Evolutionary conservation across 2,329 filamentous ascomycete species (phyloP).

Genomic region (Dactylellina drechsleri): DNA sequence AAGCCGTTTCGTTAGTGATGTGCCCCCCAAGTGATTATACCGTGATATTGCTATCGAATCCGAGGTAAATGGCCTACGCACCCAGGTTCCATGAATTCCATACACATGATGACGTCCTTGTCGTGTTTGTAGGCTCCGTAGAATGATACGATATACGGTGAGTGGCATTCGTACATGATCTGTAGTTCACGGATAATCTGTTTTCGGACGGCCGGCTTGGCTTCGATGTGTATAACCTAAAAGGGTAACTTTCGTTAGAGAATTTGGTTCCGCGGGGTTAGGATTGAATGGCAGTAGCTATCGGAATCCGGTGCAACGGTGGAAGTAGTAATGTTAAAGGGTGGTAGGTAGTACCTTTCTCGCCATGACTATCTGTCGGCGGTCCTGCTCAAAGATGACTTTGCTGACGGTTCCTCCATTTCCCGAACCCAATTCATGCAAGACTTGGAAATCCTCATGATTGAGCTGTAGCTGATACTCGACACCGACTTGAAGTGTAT

Average conservation of each 20-base stretch:
- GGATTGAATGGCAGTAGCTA: too few relatives aligned
- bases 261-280: too few relatives aligned
- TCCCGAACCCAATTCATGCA: conserved; percentile 93
- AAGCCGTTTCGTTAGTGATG: background rate
- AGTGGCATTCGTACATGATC: conserved; percentile 98
- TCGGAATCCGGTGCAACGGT: conserved; percentile 5
- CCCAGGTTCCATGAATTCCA: conserved; percentile 99
- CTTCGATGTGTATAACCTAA: conserved; percentile 93
- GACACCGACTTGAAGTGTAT: conserved; percentile 84
- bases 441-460: conserved; percentile 88
- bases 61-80: conserved; percentile 65
- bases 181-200: conserved; percentile 96
- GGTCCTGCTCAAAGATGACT: conserved; percentile 81
- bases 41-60: too few relatives aligned
- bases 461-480: conserved; percentile 94
- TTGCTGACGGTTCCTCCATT: conserved; percentile 99
- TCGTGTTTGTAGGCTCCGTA: conserved; percentile 97
- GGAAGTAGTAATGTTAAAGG: conserved; percentile 49
- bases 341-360: conserved; percentile 75
- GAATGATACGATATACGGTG: conserved; percentile 95
- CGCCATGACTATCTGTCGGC: conserved; percentile 93
- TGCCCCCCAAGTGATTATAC: too few relatives aligned
- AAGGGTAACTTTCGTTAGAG: conserved; percentile 1
- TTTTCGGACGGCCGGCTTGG: conserved; percentile 95
- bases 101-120: conserved; percentile 98